Evolutionary conservation across 2,329 filamentous ascomycete species (phyloP).

Genomic region (Fusarium solani-melongenae): DNA sequence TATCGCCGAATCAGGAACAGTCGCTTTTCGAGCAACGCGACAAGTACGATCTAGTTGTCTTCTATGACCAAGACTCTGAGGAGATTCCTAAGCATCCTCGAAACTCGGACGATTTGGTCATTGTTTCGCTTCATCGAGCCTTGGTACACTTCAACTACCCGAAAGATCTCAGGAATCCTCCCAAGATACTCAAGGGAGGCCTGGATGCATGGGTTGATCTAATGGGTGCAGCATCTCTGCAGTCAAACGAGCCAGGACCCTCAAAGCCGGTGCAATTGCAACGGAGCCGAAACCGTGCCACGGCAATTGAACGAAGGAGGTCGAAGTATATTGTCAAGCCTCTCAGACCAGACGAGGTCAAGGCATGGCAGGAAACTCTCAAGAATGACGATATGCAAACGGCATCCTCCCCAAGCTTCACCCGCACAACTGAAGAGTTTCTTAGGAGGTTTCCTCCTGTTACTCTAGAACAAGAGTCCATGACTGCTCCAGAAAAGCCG

Average conservation of each 20-base stretch:
- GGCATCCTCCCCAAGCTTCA: slow-evolving; percentile 64
- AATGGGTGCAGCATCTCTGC: slow-evolving; percentile 75
- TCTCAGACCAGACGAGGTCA: slow-evolving; percentile 83
- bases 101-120: slow-evolving; percentile 59
- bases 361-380: slow-evolving; percentile 81
- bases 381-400: slow-evolving; percentile 69
- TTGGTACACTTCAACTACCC: slow-evolving; percentile 86
- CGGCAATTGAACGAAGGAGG: slow-evolving; percentile 49
- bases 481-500: slow-evolving; percentile 56
- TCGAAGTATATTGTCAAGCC: slow-evolving; percentile 68
- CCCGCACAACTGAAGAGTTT: slow-evolving; percentile 85
- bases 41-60: slow-evolving; percentile 87
- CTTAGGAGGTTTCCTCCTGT: slow-evolving; percentile 82
- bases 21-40: slow-evolving; percentile 77
- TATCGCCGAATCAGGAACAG: slow-evolving; percentile 81
- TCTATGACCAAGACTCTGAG: slow-evolving; percentile 81
- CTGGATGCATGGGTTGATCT: slow-evolving; percentile 87
- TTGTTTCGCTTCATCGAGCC: slow-evolving; percentile 81
- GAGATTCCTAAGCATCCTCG: slow-evolving; percentile 54
- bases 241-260: slow-evolving; percentile 53
- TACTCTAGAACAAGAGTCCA: slow-evolving; percentile 69
- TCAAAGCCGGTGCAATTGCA: slow-evolving; percentile 21
- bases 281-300: slow-evolving; percentile 46
- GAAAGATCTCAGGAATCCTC: slow-evolving; percentile 76
- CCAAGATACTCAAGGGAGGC: slow-evolving; percentile 84